Percentiles rank a stretch among this genome's conserved stretches.
Conservation (phyloP, 2,329 filamentous ascomycete species). For the Ilyonectria sp. region DNA sequence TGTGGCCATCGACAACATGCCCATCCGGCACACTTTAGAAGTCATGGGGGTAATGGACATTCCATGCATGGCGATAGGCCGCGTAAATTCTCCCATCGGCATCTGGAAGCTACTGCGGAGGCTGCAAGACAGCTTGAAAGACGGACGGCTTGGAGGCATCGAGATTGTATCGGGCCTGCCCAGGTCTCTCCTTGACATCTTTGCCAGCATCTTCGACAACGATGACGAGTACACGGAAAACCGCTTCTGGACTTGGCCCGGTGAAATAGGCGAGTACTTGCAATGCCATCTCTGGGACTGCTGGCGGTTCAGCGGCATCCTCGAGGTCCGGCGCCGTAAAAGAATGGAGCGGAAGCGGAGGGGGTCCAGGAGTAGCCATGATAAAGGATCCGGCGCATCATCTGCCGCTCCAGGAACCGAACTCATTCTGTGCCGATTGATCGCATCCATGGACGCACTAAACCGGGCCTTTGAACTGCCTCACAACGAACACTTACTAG, state of each 20-base stretch:
- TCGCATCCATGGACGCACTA: conserved; percentile 42
- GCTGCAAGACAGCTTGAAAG: conserved; percentile 32
- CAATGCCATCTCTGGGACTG: conserved; percentile 44
- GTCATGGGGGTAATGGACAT: conserved; percentile 46
- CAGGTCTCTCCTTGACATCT: conserved; percentile 40
- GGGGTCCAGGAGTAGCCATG: not conserved
- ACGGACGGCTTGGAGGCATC: conserved; percentile 27
- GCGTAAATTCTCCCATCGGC: conserved; percentile 32
- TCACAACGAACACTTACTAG: conserved; percentile 37
- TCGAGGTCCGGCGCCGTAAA: conserved; percentile 40
- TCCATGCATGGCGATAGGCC: conserved; percentile 37
- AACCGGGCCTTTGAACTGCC: conserved; percentile 40
- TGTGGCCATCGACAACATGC: conserved; percentile 32
- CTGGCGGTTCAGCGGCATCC: conserved; percentile 41
- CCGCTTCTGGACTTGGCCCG: conserved; percentile 40
- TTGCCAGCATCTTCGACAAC: conserved; percentile 35
- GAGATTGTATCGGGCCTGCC: conserved; percentile 43
- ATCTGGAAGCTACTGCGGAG: conserved; percentile 43
- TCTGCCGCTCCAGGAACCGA: conserved; percentile 31
- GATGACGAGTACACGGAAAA: conserved; percentile 42
- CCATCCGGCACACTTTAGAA: conserved; percentile 38
- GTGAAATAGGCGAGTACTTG: conserved; percentile 41
- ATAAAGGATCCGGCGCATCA: not conserved
- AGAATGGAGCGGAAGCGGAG: conserved; percentile 30
- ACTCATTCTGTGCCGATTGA: conserved; percentile 40